Percentiles rank a stretch among this genome's conserved stretches.
Evolutionary conservation across 1,284 basidiomycete genomes (phyloP).

Genomic region (Irpex rosettiformis): DNA sequence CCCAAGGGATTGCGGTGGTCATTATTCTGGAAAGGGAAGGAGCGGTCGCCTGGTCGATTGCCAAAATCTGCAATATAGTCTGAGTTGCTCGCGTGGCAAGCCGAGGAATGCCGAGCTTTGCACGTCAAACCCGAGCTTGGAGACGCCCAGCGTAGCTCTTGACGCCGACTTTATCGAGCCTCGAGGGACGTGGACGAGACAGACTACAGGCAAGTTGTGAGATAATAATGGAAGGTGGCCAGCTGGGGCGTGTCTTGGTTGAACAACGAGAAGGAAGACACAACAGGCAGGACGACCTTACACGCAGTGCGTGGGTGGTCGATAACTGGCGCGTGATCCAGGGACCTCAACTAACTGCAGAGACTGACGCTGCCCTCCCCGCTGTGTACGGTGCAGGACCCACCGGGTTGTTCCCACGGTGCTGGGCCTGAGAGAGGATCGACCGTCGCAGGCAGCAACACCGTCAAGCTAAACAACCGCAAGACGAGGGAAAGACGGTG

Average conservation of each 20-base stretch:
- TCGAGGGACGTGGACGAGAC: not conserved
- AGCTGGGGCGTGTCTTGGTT: not conserved
- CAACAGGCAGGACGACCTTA: not conserved
- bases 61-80: not conserved
- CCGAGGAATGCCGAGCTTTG: not conserved
- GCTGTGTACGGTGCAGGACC: not conserved
- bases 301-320: not conserved
- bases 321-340: not conserved
- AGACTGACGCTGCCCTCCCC: not conserved
- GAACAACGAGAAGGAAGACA: not conserved
- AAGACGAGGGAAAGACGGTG: not conserved
- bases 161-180: not conserved
- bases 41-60: not conserved
- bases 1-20: not conserved
- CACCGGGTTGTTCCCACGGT: not conserved
- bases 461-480: not conserved
- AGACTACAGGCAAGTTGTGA: not conserved
- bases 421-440: not conserved
- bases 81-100: conserved; percentile 1
- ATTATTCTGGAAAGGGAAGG: not conserved
- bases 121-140: not conserved
- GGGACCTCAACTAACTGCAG: not conserved
- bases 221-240: not conserved
- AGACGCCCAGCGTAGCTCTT: not conserved
- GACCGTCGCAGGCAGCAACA: not conserved